phyloP scores from a whole-genome alignment of 192 early-diverging fungal genomes.

The Backusella sp. region DNA sequence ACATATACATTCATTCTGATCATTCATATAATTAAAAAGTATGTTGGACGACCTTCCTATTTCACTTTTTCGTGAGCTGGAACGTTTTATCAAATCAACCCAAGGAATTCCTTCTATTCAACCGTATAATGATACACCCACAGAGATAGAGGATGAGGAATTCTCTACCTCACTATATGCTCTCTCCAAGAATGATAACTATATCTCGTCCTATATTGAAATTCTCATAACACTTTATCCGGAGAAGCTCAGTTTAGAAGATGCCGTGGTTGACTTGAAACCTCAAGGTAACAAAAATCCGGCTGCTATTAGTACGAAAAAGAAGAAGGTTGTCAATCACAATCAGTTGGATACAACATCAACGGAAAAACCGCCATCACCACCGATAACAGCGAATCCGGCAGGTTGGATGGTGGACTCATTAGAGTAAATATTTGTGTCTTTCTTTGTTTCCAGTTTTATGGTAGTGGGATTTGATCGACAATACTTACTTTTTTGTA shows the following conservation, averaged over 20 bases:
- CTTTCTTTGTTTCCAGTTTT: background rate
- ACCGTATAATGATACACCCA: background rate
- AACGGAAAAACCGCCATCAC: background rate
- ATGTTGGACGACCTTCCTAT: slow-evolving; percentile 9
- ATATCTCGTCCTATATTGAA: slow-evolving; percentile 11
- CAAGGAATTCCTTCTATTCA: background rate
- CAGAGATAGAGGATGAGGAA: slow-evolving; percentile 12
- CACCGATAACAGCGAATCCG: background rate
- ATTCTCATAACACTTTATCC: background rate
- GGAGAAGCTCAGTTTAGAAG: background rate
- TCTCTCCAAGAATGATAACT: slow-evolving; percentile 20
- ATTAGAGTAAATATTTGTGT: background rate
- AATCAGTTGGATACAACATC: background rate
- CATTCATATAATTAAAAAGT: background rate
- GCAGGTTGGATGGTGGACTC: background rate
- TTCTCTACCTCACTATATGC: background rate
- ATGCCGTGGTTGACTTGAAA: background rate
- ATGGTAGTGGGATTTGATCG: too few species aligned
- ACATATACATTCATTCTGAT: background rate
- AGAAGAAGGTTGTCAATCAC: background rate
- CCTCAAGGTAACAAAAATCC: background rate
- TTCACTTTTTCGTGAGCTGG: slow-evolving; percentile 23
- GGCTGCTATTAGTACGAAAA: background rate
- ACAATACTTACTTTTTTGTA: background rate
- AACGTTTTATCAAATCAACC: slow-evolving; percentile 15